Base-by-base conservation (phyloP, 768 basidiomycete genomes). In the Cystofilobasidium bisporidii region DNA sequence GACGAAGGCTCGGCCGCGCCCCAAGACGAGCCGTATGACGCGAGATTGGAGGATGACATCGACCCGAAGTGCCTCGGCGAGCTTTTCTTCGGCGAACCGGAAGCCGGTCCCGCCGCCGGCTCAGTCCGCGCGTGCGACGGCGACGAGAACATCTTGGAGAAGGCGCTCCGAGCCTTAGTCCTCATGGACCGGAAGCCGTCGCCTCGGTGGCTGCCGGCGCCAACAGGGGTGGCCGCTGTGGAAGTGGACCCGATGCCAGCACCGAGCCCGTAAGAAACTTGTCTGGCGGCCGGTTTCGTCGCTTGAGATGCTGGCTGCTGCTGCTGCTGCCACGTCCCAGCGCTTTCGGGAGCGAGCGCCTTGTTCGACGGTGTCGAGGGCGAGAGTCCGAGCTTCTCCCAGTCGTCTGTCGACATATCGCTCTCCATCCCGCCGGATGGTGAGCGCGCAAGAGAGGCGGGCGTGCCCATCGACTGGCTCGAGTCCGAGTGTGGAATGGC, bases 121-220 rank as follows among this genome's bases (percentile, higher is more conserved):
- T 18, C 10, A 4, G 53, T 17, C 53, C 4, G 26, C 53, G 53
- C n/a, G 53, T 12, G 26, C 26, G 53, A 2, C 5, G 67, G 43
- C 40, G 61, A 30, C 1, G 48, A 33, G 40, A 68, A 68, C 33
- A 68, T 58, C 61, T 55, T 68, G 53, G 50, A 62, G 43, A 68
- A 63, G n/a, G 61, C 61, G 32, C 47, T 68, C 15, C 43, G 62
- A 10, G 67, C 67, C 36, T 58, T 63, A 22, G 28, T 43, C 26
- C 53, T 61, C 41, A 68, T 63, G 20, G 60, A 48, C 61, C 62
- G 50, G n/a, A 36, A 38, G 58, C 36, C 58, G 33, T 38, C 33
- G 58, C 26, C 22, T 22, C 58, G 26, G 10, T 36, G 33, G 22
- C 33, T 8, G 32, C 12, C 41, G n/a, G 8, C 24, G 18, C 33